phyloP scores from a whole-genome alignment of 805 yeast genomes.

The Pichia cabralensis region DNA sequence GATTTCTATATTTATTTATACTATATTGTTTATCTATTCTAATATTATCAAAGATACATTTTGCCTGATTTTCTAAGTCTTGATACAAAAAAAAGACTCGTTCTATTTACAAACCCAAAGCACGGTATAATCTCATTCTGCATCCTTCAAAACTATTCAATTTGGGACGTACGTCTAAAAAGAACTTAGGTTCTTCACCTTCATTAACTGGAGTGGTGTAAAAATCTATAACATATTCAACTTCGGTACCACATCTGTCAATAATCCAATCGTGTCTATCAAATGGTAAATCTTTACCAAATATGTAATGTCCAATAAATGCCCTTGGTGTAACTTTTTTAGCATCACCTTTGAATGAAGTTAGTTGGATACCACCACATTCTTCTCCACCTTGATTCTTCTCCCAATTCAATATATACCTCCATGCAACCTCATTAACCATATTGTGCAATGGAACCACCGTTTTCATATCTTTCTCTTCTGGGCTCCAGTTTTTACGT shows the following conservation, averaged over 20 bases:
- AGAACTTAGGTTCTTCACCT: conserved; percentile 51
- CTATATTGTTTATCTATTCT: conserved; percentile 1
- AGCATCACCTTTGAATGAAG: conserved; percentile 85
- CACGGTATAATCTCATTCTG: conserved; percentile 52
- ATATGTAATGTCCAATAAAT: conserved; percentile 45
- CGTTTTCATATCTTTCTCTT: conserved; percentile 72
- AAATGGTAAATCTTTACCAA: conserved; percentile 72
- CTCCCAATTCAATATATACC: conserved; percentile 79
- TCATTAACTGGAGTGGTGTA: conserved; percentile 31
- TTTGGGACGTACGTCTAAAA: conserved; percentile 88
- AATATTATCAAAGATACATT: conserved; percentile 6
- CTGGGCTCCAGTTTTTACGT: conserved; percentile 81
- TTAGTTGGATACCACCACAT: conserved; percentile 80
- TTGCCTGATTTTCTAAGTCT: background rate
- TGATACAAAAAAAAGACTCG: background rate
- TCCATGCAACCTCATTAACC: conserved; percentile 92
- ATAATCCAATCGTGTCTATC: conserved; percentile 95
- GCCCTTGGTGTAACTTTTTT: conserved; percentile 85
- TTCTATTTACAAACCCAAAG: conserved; percentile 35
- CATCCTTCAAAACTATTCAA: conserved; percentile 73
- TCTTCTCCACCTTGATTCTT: conserved; percentile 39
- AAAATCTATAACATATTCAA: conserved; percentile 91
- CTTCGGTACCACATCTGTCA: conserved; percentile 69
- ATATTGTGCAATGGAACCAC: conserved; percentile 92
- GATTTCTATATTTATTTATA: background rate